These are phyloP conservation scores for Pythium dissotocum DNA, from an alignment of 352 stramenopile species.

Conservation along the genomic window DNA sequence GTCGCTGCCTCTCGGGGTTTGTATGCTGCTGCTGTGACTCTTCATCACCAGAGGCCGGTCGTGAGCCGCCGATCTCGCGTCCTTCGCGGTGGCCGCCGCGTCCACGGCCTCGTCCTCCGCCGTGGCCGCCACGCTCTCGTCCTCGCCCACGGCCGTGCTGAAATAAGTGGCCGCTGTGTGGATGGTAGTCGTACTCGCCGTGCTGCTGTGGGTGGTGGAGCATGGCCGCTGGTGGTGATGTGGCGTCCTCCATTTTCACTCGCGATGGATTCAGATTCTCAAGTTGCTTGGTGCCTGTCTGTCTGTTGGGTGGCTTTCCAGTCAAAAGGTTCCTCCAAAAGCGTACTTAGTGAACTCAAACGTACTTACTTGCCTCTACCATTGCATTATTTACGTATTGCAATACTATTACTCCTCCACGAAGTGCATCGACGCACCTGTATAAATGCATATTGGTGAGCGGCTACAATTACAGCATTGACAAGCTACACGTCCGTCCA, in stretches of 20 bases:
- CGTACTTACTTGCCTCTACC: background rate
- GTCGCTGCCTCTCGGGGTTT: conserved; percentile 1
- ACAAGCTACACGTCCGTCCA: background rate
- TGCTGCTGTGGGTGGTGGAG: conserved; percentile 1
- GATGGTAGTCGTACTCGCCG: background rate
- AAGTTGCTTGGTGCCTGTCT: background rate
- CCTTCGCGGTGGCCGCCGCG: background rate
- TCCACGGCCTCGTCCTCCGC: conserved; percentile 5
- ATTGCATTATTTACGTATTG: background rate
- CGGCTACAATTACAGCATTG: conserved; percentile 9
- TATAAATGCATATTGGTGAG: conserved; percentile 10
- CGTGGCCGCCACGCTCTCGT: background rate
- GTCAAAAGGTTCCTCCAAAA: background rate
- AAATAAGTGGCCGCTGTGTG: background rate
- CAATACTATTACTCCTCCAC: background rate
- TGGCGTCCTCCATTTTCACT: background rate
- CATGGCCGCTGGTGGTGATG: background rate
- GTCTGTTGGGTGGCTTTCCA: conserved; percentile 1
- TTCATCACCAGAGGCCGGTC: background rate
- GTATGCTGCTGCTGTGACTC: background rate
- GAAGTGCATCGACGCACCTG: background rate
- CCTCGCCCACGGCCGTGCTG: background rate
- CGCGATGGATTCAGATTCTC: background rate
- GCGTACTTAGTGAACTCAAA: background rate
- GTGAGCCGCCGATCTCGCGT: background rate